Evolutionary conservation across 345 rosid genomes (phyloP), one percentile per base, ranked within the genome.

Genomic region (Eutrema yunnanense): DNA sequence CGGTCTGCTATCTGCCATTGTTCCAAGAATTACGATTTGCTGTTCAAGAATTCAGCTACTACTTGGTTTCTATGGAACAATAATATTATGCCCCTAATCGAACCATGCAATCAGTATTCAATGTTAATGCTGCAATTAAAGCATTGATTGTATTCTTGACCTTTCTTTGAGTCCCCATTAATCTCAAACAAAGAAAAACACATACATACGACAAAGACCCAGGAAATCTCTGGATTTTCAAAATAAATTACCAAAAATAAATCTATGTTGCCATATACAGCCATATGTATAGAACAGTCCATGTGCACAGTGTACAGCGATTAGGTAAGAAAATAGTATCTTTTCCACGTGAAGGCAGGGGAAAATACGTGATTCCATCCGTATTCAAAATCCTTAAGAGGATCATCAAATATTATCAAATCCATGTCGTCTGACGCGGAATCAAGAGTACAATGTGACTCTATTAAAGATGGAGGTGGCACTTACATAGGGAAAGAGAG

Each of bases 401-500:
- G 36, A 47, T 75, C 70, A 75, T 48, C 70, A 62, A 54, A 69
- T 75, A 69, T 75, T 62, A 60, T 22, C 26, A 14, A 67, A 42
- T 29, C 41, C 47, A 74, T 61, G 29, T 65, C 6, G n/a, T 29
- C 14, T 34, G 69, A 64, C 36, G 36, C 65, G 6, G 40, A 57
- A 67, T 40, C 61, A 66, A 74, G 14, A 52, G 55, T 66, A 66
- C 32, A 13, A 61, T 61, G 26, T n/a, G 33, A 62, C 67, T 44
- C 53, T 19, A 42, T 54, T 2, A 54, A 13, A 9, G 44, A 65
- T 27, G 37, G 11, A n/a, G 37, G 12, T 51, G 41, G 10, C 4
- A 81, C 98, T 87, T 85, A 95, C 99, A 90, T 14, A 87, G 76
- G 72, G 98, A 90, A 72, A 92, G 81, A 27, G 98, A 88, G 2